Percentiles rank a stretch among this genome's conserved stretches.
These are phyloP conservation scores for Penicillium decumbens DNA, from an alignment of 2,329 filamentous ascomycete genomes.

Conservation along the genomic window DNA sequence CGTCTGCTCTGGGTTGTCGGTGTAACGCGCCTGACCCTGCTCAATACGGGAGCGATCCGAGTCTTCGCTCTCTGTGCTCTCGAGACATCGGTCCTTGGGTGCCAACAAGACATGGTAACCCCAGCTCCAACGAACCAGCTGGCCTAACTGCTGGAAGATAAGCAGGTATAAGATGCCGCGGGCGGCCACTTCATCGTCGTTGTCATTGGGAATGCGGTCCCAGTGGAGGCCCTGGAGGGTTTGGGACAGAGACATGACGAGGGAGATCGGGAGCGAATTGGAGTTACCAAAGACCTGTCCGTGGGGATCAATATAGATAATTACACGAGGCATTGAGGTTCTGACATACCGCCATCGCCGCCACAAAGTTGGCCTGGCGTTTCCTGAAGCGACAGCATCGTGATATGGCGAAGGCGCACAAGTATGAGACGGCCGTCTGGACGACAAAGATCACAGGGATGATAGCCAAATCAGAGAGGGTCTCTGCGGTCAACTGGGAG, in stretches of 20 bases:
- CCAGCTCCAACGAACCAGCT: conserved; percentile 96
- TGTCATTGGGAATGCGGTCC: conserved; percentile 85
- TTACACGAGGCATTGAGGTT: background rate
- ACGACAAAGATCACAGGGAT: conserved; percentile 92
- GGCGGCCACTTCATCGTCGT: conserved; percentile 89
- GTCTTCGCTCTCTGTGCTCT: conserved; percentile 39
- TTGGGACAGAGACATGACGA: conserved; percentile 88
- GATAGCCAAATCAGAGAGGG: conserved; percentile 81
- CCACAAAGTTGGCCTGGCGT: conserved; percentile 86
- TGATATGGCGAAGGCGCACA: conserved; percentile 66
- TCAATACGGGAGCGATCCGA: conserved; percentile 32
- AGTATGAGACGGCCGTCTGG: conserved; percentile 81
- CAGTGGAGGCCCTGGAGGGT: conserved; percentile 90
- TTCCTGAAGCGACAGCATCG: conserved; percentile 75
- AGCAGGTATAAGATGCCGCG: conserved; percentile 91
- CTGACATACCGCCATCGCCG: conserved; percentile 74
- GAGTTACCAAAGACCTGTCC: conserved; percentile 86
- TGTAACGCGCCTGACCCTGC: conserved; percentile 39
- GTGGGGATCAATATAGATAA: background rate
- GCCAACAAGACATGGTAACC: conserved; percentile 93
- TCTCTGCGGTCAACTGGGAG: conserved; percentile 86
- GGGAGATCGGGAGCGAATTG: conserved; percentile 93
- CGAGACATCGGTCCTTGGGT: conserved; percentile 60
- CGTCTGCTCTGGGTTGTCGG: conserved; percentile 37
- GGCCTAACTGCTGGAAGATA: conserved; percentile 95